Evolutionary conservation across 345 rosid genomes (phyloP).

Genomic region (Rhodamnia rubescens): DNA sequence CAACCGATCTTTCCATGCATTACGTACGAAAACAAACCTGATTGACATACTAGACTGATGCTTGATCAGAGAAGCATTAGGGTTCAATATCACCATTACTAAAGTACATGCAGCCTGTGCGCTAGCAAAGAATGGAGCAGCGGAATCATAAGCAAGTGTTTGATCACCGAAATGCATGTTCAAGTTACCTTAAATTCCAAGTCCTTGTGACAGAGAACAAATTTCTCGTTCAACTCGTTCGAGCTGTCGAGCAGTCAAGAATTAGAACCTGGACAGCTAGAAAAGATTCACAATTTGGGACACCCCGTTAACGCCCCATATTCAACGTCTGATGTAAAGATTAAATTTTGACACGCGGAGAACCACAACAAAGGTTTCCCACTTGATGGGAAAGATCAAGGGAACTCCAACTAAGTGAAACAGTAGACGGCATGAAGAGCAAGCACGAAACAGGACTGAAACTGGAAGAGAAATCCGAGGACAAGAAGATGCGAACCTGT

Average conservation of each 20-base stretch:
- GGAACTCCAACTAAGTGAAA: not conserved
- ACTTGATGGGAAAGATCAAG: not conserved
- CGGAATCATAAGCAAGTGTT: not conserved
- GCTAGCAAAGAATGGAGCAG: not conserved
- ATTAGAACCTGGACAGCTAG: not conserved
- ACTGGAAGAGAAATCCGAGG: not conserved
- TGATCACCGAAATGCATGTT: not conserved
- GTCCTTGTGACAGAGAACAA: not conserved
- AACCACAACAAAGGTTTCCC: not conserved
- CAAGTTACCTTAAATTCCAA: not conserved
- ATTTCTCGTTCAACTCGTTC: not conserved
- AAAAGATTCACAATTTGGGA: not conserved
- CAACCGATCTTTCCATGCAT: not conserved
- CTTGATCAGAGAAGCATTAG: not conserved
- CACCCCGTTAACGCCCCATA: not conserved
- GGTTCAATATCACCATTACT: not conserved
- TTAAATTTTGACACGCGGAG: not conserved
- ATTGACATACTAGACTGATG: not conserved
- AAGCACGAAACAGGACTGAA: not conserved
- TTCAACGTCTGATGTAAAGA: not conserved
- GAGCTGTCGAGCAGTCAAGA: not conserved
- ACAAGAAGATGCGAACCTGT: conserved; percentile 5
- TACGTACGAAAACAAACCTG: not conserved
- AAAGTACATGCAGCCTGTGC: not conserved
- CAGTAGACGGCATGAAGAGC: not conserved